Evolutionary conservation across 306 rosid species (phyloP).

Genomic region (Ceratonia siliqua): DNA sequence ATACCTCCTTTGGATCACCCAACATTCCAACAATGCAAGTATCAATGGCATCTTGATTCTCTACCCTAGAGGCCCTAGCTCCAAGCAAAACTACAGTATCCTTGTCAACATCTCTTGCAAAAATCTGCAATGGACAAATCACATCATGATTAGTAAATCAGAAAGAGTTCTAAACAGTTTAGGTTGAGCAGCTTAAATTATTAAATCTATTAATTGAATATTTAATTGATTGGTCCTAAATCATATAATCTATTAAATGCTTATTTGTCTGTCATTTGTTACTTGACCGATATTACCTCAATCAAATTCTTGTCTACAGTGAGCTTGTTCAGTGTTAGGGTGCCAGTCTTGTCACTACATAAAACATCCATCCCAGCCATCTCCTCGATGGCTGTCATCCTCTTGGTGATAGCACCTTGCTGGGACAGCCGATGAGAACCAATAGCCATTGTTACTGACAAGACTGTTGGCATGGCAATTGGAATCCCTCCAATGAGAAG

Average conservation of each 20-base stretch:
- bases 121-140: conserved; percentile 43
- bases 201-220: neutral
- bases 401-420: conserved; percentile 95
- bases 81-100: conserved; percentile 63
- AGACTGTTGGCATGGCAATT: conserved; percentile 92
- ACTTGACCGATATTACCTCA: too few species aligned
- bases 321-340: conserved; percentile 85
- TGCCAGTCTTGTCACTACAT: conserved; percentile 92
- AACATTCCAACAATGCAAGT: conserved; percentile 93
- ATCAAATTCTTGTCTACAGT: conserved; percentile 75
- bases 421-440: conserved; percentile 83
- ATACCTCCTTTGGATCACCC: conserved; percentile 92
- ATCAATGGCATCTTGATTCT: conserved; percentile 95
- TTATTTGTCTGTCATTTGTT: neutral
- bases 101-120: conserved; percentile 60
- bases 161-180: neutral
- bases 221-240: neutral
- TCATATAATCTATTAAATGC: neutral
- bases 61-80: conserved; percentile 88
- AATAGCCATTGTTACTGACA: conserved; percentile 97
- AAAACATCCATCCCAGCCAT: conserved; percentile 97
- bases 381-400: conserved; percentile 97
- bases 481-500: conserved; percentile 96
- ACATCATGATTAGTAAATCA: neutral
- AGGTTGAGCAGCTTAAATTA: neutral